A percentile compares a stretch with the other conserved stretches of the same genome.
These are phyloP conservation scores for Athelia psychrophila DNA, from an alignment of 1,284 basidiomycete genomes.

Conservation along the genomic window DNA sequence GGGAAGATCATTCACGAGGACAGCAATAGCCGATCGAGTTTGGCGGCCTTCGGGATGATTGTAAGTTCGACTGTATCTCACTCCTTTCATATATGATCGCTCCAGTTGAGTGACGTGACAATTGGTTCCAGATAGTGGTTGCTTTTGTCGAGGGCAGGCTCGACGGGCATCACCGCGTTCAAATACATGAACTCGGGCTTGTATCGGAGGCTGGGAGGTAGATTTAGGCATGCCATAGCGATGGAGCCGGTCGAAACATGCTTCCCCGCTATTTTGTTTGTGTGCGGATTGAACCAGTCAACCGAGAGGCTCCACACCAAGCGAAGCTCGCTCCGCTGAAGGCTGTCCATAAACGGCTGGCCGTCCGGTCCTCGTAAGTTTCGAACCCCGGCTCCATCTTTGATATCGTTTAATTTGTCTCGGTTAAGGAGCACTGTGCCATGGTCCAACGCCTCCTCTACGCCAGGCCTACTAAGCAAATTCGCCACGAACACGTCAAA, in stretches of 20 bases:
- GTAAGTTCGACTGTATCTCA: conserved; percentile 13
- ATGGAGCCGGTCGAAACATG: conserved; percentile 15
- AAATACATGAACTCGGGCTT: conserved; percentile 23
- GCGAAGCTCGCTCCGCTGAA: conserved; percentile 4
- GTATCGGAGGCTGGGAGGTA: conserved; percentile 20
- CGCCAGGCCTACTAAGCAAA: neutral
- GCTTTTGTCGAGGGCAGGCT: conserved; percentile 14
- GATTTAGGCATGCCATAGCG: conserved; percentile 20
- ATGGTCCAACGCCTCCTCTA: neutral
- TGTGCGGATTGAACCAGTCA: conserved; percentile 21
- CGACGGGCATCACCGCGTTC: conserved; percentile 19
- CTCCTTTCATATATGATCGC: conserved; percentile 14
- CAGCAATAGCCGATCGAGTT: conserved; percentile 13
- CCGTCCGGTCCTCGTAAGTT: conserved; percentile 14
- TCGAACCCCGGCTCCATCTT: conserved; percentile 3
- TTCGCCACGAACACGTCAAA: neutral
- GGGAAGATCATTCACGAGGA: conserved; percentile 22
- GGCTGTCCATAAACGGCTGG: conserved; percentile 7
- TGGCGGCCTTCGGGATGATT: conserved; percentile 1
- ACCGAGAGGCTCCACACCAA: conserved; percentile 15
- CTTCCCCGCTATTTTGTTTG: conserved; percentile 16
- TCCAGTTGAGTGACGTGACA: conserved; percentile 15
- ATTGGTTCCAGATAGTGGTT: conserved; percentile 19
- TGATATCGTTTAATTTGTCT: neutral
- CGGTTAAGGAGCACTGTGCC: neutral